Evolutionary conservation across 148 eudicot species (phyloP), one percentile per base, ranked within the genome.

Genomic region (Heliosperma pusillum): DNA sequence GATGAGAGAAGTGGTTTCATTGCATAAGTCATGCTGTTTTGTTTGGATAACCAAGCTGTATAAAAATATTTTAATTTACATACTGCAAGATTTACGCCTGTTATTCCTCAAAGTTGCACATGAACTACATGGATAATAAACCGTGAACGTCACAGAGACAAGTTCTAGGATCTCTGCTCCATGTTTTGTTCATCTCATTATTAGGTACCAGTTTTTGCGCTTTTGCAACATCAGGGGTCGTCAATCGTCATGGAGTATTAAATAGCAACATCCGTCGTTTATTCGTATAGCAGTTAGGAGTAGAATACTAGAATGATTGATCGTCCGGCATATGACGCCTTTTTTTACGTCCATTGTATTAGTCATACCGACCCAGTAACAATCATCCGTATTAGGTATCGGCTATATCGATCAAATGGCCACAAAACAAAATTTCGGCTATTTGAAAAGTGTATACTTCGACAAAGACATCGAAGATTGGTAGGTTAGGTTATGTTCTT

Each of bases 101-200:
- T 55, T 74, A 62, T 74, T 74, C 21, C 77, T 79, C 30, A 74
- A 53, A 61, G 7, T 70, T 53, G 65, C 78, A 79, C 82, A 74
- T 79, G 82, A 30, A 47, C 72, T 50, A 47, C n/a, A 22, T 47
- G 26, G 24, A 45, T 21, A 6, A 45, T 21, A 6, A 22, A 8
- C 20, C 25, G 9, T 36, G 21, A 20, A 20, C 53, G 16, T 71
- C 45, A 71, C 12, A 36, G 19, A 30, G 45, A 66, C 69, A 4
- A 33, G 20, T 66, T 36, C 21, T 40, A 66, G 70, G 70, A 66
- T 8, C 47, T 52, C 16, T 63, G 20, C 27, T 63, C 52, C 17
- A 26, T 66, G 36, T 33, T 66, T 19, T 9, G 22, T 40, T n/a
- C 42, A 16, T 19, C 21, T 33, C 15, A 29, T 25, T 26, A 29